Evolutionary conservation across 257 asterid species (phyloP), one percentile per base, ranked within the genome.

Genomic region (Solanum tacnaense): DNA sequence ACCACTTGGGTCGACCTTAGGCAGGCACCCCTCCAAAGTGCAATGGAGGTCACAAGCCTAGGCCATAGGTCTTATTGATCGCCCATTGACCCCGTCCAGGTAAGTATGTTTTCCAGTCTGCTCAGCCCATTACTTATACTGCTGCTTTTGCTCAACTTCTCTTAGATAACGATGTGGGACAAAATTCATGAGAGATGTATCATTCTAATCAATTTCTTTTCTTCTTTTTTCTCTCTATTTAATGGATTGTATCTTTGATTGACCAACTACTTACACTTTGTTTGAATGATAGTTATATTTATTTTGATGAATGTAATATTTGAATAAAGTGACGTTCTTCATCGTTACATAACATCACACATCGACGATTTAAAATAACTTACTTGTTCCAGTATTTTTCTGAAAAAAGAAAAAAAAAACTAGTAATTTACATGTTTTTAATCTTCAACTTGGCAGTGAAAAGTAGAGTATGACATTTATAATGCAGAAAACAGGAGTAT

Each of bases 1-100:
- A 88, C 90, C 86, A 16, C 87, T 39, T 87, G 78, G 82, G 89
- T 18, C 86, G 86, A 87, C 88, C 90, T 89, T 88, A 88, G 58
- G 49, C 25, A 13, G 29, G 90, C 88, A 78, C 89, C 91, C 91
- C 62, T 90, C 86, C 89, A 0, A 74, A 67, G 91, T 90, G 91
- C 93, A 90, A 89, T 91, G 87, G 71, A 90, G 56, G 91, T 89
- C 88, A 84, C 87, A 75, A 44, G 5, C 88, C 89, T 75, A 91
- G 86, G 90, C 83, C 91, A 65, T 91, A 23, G 79, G 62, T 89
- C 90, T 86, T 86, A 0, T 10, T 74, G 93, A 87, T 88, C 88
- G 3, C 88, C 91, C 91, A 90, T 86, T 13, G 88, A 90, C 84
- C 88, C 89, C 82, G 88, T 90, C 92, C 91, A 87, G 90, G 90